Evolutionary conservation across 345 rosid species (phyloP).

Genomic region (Linum usitatissimum): DNA sequence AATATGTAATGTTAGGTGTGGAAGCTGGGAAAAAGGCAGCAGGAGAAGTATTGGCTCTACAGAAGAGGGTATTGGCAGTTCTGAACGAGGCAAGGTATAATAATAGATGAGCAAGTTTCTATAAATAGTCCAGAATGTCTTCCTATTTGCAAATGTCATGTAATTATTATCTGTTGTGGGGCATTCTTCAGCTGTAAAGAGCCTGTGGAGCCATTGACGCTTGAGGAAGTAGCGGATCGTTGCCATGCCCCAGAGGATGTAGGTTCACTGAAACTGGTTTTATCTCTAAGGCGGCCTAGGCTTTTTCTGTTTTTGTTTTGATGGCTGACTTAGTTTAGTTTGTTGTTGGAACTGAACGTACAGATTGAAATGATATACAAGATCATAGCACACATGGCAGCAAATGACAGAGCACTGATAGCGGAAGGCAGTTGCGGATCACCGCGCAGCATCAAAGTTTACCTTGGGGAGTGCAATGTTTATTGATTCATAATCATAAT

Average conservation of each 20-base stretch:
- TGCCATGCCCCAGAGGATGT: constrained; percentile 88
- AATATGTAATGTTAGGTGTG: constrained; percentile 44
- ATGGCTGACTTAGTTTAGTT: constrained; percentile 12
- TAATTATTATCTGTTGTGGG: neutral
- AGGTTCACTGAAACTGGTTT: constrained; percentile 7
- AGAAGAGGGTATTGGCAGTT: constrained; percentile 84
- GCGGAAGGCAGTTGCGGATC: constrained; percentile 96
- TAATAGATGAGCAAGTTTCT: too few relatives aligned
- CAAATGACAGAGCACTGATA: constrained; percentile 78
- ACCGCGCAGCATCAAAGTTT: constrained; percentile 81
- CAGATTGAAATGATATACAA: constrained; percentile 99
- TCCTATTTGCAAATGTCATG: neutral
- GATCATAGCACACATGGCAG: constrained; percentile 91
- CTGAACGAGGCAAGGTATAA: constrained; percentile 86
- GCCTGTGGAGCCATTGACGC: constrained; percentile 78
- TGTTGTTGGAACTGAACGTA: constrained; percentile 14
- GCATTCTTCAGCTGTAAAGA: constrained; percentile 59
- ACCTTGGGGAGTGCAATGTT: constrained; percentile 70
- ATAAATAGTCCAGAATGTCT: too few relatives aligned
- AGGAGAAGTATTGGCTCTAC: constrained; percentile 89
- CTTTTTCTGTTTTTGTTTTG: neutral
- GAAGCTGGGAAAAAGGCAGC: constrained; percentile 99
- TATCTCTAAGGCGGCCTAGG: too few relatives aligned
- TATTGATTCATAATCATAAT: constrained; percentile 34
- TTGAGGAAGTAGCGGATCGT: constrained; percentile 77